Percentiles rank a stretch among this genome's conserved stretches.
Evolutionary conservation across 345 rosid species (phyloP).

Genomic region (Sisymbrium altissimum): DNA sequence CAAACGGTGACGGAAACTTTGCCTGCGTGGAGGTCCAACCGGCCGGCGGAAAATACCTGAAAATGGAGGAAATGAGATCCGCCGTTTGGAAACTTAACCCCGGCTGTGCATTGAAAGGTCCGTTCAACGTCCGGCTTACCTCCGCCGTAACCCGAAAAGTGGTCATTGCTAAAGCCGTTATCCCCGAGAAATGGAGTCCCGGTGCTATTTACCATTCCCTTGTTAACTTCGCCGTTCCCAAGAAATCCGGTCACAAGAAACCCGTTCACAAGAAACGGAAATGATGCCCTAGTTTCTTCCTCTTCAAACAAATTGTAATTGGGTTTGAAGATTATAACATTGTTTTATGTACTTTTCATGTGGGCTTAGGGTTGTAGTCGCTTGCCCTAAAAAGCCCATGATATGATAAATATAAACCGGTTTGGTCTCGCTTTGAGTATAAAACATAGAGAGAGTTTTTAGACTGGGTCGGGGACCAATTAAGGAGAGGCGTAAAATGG

Average conservation of each 20-base stretch:
- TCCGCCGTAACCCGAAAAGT: conserved; percentile 30
- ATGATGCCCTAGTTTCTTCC: too few relatives aligned
- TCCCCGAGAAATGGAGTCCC: conserved; percentile 60
- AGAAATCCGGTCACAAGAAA: background rate
- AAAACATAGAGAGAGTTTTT: background rate
- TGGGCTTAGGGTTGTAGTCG: background rate
- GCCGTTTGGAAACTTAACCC: conserved; percentile 59
- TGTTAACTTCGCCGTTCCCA: conserved; percentile 37
- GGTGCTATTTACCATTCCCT: conserved; percentile 53
- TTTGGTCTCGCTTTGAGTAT: conserved; percentile 11
- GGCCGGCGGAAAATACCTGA: conserved; percentile 42
- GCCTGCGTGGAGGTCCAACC: conserved; percentile 45
- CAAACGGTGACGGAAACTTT: conserved; percentile 64
- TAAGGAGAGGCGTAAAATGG: background rate
- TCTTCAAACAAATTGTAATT: background rate
- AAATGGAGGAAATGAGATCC: conserved; percentile 67
- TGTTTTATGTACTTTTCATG: background rate
- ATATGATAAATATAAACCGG: background rate
- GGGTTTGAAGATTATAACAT: background rate
- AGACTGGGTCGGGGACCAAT: background rate
- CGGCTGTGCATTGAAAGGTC: conserved; percentile 44
- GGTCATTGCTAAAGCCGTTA: conserved; percentile 40
- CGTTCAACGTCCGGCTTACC: conserved; percentile 56
- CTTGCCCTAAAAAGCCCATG: background rate
- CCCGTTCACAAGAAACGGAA: background rate